phyloP scores from a whole-genome alignment of 2,329 filamentous ascomycete species.

The Nemania bipapillata region DNA sequence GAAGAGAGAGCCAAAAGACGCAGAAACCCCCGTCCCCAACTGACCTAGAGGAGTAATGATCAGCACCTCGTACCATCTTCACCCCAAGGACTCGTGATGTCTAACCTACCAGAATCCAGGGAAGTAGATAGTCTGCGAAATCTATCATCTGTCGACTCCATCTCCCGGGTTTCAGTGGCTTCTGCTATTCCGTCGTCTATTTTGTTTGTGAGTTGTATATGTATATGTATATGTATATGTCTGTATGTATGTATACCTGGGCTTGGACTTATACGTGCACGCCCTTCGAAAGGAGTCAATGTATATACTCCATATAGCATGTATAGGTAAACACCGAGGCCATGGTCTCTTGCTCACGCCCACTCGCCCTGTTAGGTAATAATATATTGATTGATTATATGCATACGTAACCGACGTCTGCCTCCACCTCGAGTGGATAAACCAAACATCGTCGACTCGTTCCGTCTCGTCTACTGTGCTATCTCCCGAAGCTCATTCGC shows the following conservation, averaged over 20 bases:
- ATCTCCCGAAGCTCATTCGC: constrained; percentile 18
- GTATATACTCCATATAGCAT: background rate
- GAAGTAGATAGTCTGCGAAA: background rate
- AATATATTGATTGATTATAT: constrained; percentile 9
- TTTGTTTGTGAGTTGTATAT: no score
- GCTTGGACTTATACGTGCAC: constrained; percentile 23
- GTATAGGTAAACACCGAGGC: constrained; percentile 22
- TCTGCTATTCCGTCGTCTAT: constrained; percentile 19
- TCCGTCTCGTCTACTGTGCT: background rate
- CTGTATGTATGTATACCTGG: background rate
- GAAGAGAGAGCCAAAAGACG: background rate
- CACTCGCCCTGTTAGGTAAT: background rate
- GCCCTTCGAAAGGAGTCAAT: background rate
- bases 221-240: no score
- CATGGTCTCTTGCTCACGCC: no score
- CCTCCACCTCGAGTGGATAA: constrained; percentile 11
- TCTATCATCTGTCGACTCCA: constrained; percentile 11
- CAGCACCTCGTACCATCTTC: background rate
- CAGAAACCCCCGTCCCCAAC: background rate
- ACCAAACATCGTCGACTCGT: background rate
- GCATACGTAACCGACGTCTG: constrained; percentile 15
- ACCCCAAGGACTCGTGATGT: background rate
- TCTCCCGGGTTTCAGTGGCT: background rate
- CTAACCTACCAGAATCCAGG: background rate
- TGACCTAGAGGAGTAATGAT: constrained; percentile 10